phyloP scores from a whole-genome alignment of 2,329 filamentous ascomycete species.

The Aspergillus persii region DNA sequence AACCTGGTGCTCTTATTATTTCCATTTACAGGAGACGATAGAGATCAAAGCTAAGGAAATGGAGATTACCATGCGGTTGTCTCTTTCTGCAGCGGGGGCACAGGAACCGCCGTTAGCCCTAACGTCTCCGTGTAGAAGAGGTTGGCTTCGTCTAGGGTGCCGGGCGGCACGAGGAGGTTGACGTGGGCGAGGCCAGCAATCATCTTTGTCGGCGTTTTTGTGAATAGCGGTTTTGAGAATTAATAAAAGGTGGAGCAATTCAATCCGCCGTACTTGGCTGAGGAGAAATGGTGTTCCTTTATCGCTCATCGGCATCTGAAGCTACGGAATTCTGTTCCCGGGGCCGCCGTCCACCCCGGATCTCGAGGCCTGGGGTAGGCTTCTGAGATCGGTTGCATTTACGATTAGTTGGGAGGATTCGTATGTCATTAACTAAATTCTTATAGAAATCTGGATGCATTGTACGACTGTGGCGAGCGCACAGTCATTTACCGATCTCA shows the following conservation, averaged over 20 bases:
- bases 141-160: conserved; percentile 51
- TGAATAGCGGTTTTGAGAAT: background rate
- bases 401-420: background rate
- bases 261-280: background rate
- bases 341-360: background rate
- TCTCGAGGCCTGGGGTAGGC: background rate
- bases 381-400: background rate
- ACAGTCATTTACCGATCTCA: no score
- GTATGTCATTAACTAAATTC: background rate
- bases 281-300: background rate
- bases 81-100: conserved; percentile 53
- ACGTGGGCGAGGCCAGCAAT: conserved; percentile 58
- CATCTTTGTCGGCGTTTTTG: conserved; percentile 29
- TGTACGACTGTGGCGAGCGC: no score
- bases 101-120: conserved; percentile 52
- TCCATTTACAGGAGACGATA: no score
- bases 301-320: background rate
- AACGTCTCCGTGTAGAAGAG: conserved; percentile 58
- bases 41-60: background rate
- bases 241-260: background rate
- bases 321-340: background rate
- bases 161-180: conserved; percentile 57
- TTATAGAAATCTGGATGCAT: no score
- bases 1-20: conserved; percentile 37
- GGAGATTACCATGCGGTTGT: conserved; percentile 53